These are phyloP conservation scores for Saccharomyces hybrid DNA, from an alignment of 1,139 yeast species.

Conservation along the genomic window DNA sequence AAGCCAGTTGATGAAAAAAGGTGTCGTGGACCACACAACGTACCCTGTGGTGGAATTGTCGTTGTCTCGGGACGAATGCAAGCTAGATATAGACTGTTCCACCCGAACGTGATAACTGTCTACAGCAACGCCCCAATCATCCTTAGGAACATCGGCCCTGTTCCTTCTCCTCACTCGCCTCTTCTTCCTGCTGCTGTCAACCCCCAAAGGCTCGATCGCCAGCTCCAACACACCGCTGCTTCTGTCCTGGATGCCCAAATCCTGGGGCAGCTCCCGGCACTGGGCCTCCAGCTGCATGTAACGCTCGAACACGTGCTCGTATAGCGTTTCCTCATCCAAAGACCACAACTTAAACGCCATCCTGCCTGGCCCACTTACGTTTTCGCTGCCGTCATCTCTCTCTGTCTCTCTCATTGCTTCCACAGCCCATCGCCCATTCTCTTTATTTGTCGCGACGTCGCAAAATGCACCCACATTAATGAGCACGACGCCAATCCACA, in stretches of 20 bases:
- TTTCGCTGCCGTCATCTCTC: neutral
- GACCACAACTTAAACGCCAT: constrained; percentile 8
- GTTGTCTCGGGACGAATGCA: constrained; percentile 26
- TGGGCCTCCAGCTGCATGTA: constrained; percentile 21
- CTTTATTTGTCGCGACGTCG: neutral
- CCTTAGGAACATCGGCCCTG: too few relatives aligned
- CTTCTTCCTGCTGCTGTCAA: neutral
- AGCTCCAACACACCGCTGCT: constrained; percentile 10
- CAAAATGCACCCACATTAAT: neutral
- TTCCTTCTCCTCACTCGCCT: neutral
- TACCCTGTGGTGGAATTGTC: constrained; percentile 33
- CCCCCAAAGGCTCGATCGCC: constrained; percentile 14
- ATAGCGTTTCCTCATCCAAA: constrained; percentile 21
- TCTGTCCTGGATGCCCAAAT: constrained; percentile 26
- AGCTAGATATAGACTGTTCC: constrained; percentile 24
- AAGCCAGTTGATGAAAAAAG: constrained; percentile 28
- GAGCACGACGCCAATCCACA: neutral
- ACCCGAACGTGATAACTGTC: constrained; percentile 18
- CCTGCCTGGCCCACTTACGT: neutral
- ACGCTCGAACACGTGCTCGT: constrained; percentile 29
- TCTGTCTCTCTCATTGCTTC: neutral
- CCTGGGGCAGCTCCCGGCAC: constrained; percentile 22
- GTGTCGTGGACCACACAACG: constrained; percentile 32
- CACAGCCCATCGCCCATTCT: neutral
- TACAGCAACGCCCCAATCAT: too few relatives aligned